Base-by-base conservation (phyloP, 306 rosid genomes). In the Crataegus laevigata region DNA sequence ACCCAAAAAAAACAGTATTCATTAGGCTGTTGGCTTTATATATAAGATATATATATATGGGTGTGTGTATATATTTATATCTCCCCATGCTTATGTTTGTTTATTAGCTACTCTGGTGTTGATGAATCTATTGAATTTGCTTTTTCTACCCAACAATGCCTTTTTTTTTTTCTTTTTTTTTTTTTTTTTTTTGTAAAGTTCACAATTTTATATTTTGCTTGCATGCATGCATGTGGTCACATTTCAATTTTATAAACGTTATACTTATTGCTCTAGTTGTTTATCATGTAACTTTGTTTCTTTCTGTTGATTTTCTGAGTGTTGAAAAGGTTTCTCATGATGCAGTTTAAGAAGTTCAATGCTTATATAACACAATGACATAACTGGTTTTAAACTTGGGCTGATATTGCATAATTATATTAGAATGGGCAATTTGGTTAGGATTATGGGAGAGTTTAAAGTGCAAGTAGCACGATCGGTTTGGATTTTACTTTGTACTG, bases 71-170 rank as follows among this genome's bases (percentile, higher is more conserved):
- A 14, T 10, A 13, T 13, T 12, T 45, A 5, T 45, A 14, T 12
- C 15, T 45, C 60, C 5, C 55, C 81, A 84, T 84, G 79, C 77
- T 84, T 59, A 29, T 67, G 76, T 78, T 75, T 43, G 34, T 82
- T 82, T 72, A 73, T 79, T 69, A 14, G 21, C 58, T 67, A 50
- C 73, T 19, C 36, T 69, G 64, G 83, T 69, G 72, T 68, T 57
- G 80, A 72, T 81, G 86, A 88, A 80, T 87, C 80, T 79, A 71
- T 71, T 59, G 81, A 77, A 81, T 79, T 79, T 78, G 73, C 81
- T 73, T 79, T n/a, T 71, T 55, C 75, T 42, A 51, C 80, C 80
- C 64, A 73, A 74, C 64, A 50, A 68, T 57, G 72, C 69, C 52
- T 66, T 19, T 73, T 66, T 72, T 22, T 5, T 30, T 30, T 0